These are phyloP conservation scores for Fremontodendron californicum DNA, from an alignment of 345 rosid genomes.

Conservation along the genomic window DNA sequence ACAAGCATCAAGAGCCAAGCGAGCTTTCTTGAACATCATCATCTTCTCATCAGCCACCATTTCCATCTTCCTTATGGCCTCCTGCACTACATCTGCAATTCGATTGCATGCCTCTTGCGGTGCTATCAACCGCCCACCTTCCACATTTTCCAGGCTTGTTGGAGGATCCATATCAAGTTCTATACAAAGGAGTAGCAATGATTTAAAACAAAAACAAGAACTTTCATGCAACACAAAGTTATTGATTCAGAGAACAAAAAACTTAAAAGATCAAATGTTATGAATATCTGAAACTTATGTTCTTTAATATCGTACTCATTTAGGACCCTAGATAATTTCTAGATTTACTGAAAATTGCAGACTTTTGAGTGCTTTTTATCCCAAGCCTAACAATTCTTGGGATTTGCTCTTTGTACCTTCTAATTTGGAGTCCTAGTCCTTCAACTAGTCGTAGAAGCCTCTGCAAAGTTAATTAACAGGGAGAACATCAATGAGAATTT, in stretches of 20 bases:
- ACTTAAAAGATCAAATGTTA: neutral
- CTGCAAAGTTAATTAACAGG: neutral
- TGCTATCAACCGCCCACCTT: conserved; percentile 73
- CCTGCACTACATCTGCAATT: conserved; percentile 91
- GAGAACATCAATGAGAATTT: neutral
- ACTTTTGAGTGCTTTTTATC: neutral
- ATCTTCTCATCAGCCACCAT: conserved; percentile 49
- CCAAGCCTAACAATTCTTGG: neutral
- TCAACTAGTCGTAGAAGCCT: neutral
- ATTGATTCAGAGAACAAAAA: neutral
- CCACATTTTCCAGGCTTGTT: conserved; percentile 73
- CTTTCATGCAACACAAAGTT: neutral
- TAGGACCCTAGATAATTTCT: neutral
- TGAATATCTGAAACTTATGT: neutral
- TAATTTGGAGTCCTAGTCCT: neutral
- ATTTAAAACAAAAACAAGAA: neutral
- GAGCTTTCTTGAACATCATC: conserved; percentile 91
- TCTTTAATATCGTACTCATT: neutral
- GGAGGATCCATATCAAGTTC: conserved; percentile 90
- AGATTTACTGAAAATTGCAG: neutral
- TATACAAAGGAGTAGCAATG: conserved; percentile 21
- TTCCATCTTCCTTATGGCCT: conserved; percentile 70
- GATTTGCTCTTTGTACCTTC: neutral
- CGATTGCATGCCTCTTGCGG: conserved; percentile 97
- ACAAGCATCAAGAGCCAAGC: conserved; percentile 65